Percentiles rank a stretch among this genome's conserved stretches.
phyloP scores from a whole-genome alignment of 179 eudicot species.

The Sideroxylon spinosum region DNA sequence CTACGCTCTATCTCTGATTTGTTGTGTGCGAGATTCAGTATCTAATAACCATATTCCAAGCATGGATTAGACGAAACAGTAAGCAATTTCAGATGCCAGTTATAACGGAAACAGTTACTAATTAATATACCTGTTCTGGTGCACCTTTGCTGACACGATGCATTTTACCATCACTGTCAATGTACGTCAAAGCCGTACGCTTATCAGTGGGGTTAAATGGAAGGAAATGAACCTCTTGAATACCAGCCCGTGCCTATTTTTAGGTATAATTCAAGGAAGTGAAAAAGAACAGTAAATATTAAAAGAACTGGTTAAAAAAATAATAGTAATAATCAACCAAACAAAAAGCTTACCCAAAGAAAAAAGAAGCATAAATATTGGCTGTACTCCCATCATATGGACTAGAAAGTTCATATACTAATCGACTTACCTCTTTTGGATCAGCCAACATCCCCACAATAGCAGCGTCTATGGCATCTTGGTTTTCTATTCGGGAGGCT shows the following conservation, averaged over 20 bases:
- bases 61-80: conserved; percentile 11
- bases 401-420: not conserved
- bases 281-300: not conserved
- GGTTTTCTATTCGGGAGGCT: conserved; percentile 84
- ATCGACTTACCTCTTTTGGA: conserved; percentile 60
- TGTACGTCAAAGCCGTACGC: conserved; percentile 80
- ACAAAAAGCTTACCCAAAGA: not conserved
- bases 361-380: conserved; percentile 1
- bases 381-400: not conserved
- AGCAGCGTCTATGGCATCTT: conserved; percentile 93
- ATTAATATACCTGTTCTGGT: conserved; percentile 70
- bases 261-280: conserved; percentile 4
- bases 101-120: not conserved
- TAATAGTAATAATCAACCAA: not conserved
- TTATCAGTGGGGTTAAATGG: conserved; percentile 95
- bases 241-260: conserved; percentile 66
- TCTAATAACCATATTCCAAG: conserved; percentile 36
- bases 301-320: not conserved
- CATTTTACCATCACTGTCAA: conserved; percentile 68
- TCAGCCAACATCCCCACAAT: conserved; percentile 79
- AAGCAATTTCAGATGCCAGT: not conserved
- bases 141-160: conserved; percentile 96
- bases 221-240: conserved; percentile 82
- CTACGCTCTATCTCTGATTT: conserved; percentile 79
- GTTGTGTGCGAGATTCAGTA: conserved; percentile 75